Base-by-base conservation (phyloP, 768 basidiomycete species). In the Aureoboletus auriporus region DNA sequence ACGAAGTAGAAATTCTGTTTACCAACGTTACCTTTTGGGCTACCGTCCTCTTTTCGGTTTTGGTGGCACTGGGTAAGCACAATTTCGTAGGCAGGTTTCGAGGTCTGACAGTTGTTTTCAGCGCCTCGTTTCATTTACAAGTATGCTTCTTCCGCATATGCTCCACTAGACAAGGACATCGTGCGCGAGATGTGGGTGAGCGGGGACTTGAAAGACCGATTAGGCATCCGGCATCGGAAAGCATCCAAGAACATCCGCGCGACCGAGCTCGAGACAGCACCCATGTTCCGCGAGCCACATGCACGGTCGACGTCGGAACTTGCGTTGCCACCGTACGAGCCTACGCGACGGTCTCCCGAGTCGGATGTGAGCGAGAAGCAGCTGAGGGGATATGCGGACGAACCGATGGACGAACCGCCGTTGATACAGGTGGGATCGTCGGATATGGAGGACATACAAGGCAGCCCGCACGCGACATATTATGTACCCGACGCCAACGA, bases 131-230 rank as follows among this genome's bases (percentile, higher is more conserved):
- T 89, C 72, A 46, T 94, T 29, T 72, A 82, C 67, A 89, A 90
- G 61, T 91, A 79, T 62, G 61, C 85, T 51, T 72, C 77, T 9
- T 74, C 83, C 1, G 77, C 83, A 1, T 96, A 93, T 59, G 69
- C 65, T 41, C 93, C 94, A 3, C 71, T 83, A 14, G 95, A 98
- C 74, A 86, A 83, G 63, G 89, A 96, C 58, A 84, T 97, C 47
- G 75, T 98, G 8, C 84, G 95, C 27, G 95, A 98, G 72, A 86
- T 83, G 80, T 92, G 89, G 89, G 88, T 92, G 5, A 60, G 66
- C 49, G 90, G 90, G 4, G 82, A 91, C 60, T 74, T 93, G 47
- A 93, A 93, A 63, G 89, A 91, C 53, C 80, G 75, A 35, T 72
- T 93, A 5, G 90, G 90, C 4, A 77, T 93, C 47, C 66, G 71